Percentiles rank a stretch among this genome's conserved stretches.
Evolutionary conservation across 768 basidiomycete species (phyloP).

Genomic region (Phanerochaete carnosa): DNA sequence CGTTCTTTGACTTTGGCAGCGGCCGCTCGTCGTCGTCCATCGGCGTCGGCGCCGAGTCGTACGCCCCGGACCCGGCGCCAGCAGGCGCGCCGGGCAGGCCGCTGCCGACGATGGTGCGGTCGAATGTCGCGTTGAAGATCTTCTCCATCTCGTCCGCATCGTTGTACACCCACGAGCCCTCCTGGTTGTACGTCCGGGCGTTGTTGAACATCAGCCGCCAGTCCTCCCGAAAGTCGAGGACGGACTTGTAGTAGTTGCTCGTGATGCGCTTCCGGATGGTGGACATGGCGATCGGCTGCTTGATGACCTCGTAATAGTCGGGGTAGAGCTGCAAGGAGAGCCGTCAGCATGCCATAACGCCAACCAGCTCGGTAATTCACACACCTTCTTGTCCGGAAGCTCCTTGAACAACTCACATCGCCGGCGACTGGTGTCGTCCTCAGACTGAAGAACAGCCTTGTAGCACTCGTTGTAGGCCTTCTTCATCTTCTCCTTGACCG

Average conservation of each 20-base stretch:
- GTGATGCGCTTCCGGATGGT: constrained; percentile 77
- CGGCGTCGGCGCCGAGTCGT: constrained; percentile 76
- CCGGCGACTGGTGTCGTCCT: constrained; percentile 63
- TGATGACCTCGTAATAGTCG: constrained; percentile 90
- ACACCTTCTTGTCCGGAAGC: constrained; percentile 73
- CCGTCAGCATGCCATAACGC: neutral
- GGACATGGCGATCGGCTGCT: constrained; percentile 82
- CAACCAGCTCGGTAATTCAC: neutral
- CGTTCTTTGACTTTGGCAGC: constrained; percentile 53
- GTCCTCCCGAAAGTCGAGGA: constrained; percentile 70
- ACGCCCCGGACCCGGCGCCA: constrained; percentile 37
- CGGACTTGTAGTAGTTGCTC: constrained; percentile 67
- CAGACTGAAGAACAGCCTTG: constrained; percentile 68
- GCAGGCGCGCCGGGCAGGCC: constrained; percentile 71
- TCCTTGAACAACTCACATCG: constrained; percentile 87
- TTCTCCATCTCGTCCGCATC: constrained; percentile 95
- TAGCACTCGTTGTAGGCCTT: constrained; percentile 76
- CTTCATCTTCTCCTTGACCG: constrained; percentile 75
- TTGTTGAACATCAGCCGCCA: constrained; percentile 93
- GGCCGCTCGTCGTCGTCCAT: constrained; percentile 70
- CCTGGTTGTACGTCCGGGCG: constrained; percentile 90
- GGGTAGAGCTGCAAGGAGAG: constrained; percentile 65
- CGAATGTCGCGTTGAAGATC: constrained; percentile 72
- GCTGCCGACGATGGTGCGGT: constrained; percentile 58
- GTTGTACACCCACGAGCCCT: constrained; percentile 92